These are phyloP conservation scores for Phytophthora citricola DNA, from an alignment of 352 stramenopile genomes.

Conservation along the genomic window DNA sequence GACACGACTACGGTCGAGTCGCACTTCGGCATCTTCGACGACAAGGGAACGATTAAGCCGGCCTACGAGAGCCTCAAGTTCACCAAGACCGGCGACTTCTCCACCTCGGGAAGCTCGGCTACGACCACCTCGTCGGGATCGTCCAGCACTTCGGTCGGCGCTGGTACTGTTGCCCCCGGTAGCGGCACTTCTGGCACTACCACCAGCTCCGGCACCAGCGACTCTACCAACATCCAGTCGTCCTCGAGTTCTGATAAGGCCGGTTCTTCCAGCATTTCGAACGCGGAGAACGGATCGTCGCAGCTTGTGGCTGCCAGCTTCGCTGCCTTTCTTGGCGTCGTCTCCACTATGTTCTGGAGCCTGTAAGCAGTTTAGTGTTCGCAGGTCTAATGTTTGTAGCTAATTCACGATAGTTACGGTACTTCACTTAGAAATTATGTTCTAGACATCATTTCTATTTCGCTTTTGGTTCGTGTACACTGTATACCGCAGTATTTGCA, in stretches of 20 bases:
- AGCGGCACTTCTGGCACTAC: conserved; percentile 29
- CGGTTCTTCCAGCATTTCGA: conserved; percentile 27
- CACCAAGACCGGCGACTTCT: conserved; percentile 38
- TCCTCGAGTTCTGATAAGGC: conserved; percentile 26
- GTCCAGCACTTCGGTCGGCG: conserved; percentile 22
- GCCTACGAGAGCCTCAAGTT: conserved; percentile 67
- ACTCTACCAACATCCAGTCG: conserved; percentile 28
- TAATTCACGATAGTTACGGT: conserved; percentile 13
- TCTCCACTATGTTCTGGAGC: conserved; percentile 47
- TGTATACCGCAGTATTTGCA: conserved; percentile 3
- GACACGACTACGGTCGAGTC: conserved; percentile 69
- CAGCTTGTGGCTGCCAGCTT: conserved; percentile 42
- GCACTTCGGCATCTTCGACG: conserved; percentile 82
- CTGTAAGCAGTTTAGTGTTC: conserved; percentile 35
- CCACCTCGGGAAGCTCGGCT: conserved; percentile 33
- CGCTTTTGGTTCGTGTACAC: neutral
- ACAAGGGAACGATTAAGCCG: conserved; percentile 69
- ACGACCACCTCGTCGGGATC: conserved; percentile 26
- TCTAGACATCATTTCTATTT: neutral
- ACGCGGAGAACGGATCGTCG: conserved; percentile 31
- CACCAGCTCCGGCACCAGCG: conserved; percentile 18
- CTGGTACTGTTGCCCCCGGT: conserved; percentile 32
- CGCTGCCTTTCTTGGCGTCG: conserved; percentile 40
- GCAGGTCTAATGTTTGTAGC: neutral
- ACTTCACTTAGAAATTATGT: neutral